These are phyloP conservation scores for Botrytis fragariae DNA, from an alignment of 2,329 filamentous ascomycete genomes.

Conservation along the genomic window DNA sequence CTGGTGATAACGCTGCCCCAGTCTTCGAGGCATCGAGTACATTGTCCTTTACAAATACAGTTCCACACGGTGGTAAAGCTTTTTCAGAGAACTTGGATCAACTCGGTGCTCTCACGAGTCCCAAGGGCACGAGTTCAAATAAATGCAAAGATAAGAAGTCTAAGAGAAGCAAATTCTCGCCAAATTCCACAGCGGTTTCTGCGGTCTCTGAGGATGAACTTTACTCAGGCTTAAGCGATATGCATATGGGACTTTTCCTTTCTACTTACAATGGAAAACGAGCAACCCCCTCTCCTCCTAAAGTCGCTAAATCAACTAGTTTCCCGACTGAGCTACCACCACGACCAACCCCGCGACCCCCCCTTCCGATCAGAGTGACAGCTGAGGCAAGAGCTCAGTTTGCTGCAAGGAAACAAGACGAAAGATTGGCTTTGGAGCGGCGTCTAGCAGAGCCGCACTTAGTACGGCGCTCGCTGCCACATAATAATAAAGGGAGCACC, in stretches of 20 bases:
- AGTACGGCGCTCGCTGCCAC: not conserved
- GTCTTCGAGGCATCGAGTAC: not conserved
- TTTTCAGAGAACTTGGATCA: not conserved
- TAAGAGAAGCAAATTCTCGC: not conserved
- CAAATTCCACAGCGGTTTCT: not conserved
- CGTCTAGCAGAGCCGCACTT: not conserved
- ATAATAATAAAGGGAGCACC: not conserved
- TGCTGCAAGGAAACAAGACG: not conserved
- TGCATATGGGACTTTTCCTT: not conserved
- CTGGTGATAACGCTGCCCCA: not conserved
- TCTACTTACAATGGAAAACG: not conserved
- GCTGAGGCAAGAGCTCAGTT: conserved; percentile 8
- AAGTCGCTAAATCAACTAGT: not conserved
- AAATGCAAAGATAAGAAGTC: not conserved
- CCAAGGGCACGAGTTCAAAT: not conserved
- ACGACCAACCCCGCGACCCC: not conserved
- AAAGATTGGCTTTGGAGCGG: not conserved
- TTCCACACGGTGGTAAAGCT: not conserved
- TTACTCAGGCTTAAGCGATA: conserved; percentile 10
- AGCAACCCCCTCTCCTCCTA: not conserved
- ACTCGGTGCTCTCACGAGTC: not conserved
- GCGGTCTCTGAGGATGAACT: not conserved
- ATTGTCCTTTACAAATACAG: not conserved
- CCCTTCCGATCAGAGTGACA: not conserved
- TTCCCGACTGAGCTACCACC: conserved; percentile 4